Base-by-base conservation (phyloP, 192 early-diverging fungal genomes). In the Oehlia diaphana region DNA sequence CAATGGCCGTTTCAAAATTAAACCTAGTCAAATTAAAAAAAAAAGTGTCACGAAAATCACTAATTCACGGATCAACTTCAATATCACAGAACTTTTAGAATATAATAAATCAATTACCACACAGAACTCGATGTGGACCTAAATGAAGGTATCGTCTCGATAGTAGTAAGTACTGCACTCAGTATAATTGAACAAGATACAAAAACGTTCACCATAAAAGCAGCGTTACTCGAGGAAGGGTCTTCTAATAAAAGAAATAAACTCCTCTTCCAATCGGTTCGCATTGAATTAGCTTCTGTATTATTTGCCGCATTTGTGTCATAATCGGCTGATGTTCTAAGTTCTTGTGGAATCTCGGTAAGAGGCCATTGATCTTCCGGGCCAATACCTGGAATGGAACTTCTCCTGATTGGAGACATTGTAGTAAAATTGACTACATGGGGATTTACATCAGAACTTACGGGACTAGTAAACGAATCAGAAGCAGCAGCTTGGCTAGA, bases 121-220 rank as follows among this genome's bases (percentile, higher is more conserved):
- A 89, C 79, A 50, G 74, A 81, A 44, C 86, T 89, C 39, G 87
- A 83, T 12, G 84, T 86, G 9, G 89, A 88, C 49, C 90, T 88
- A 72, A 93, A 92, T 31, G 91, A 66, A 63, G 94, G 94, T 35
- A 95, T 93, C 37, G 94, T 95, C 85, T 95, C 94, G 67, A 95
- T 84, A 19, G 92, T 93, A 0, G 93, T 92, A 71, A 93, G 88
- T 4, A 93, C 87, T 1, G 93, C 90, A 83, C 90, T 91, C 35
- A 91, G 85, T 13, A 94, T 89, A 64, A 95, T 95, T 66, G 90
- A 85, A 77, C 94, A 87, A 2, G 92, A 90, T 3, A 95, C 90
- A 82, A 92, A 88, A 10, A 94, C 87, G 79, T 93, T 93, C 42
- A 92, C 88, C 37, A 87, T 82, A 82, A 95, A 93, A 12, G 94